phyloP scores from a whole-genome alignment of 192 early-diverging fungal genomes.

The Coemansia sp. region DNA sequence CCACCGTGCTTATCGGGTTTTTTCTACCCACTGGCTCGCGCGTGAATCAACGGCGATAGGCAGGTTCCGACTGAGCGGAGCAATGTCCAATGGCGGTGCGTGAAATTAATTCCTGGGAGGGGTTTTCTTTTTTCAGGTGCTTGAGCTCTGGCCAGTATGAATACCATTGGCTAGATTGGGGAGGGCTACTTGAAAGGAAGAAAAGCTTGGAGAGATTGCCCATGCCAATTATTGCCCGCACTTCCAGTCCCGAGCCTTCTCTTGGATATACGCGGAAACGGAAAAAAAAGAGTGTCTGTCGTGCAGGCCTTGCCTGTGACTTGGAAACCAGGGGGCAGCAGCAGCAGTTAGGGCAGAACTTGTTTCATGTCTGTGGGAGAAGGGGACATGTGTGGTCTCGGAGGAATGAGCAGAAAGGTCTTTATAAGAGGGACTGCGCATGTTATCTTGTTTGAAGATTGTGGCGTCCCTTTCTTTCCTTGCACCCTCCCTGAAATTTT shows the following conservation, averaged over 20 bases:
- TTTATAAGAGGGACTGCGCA: not conserved
- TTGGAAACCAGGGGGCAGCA: not conserved
- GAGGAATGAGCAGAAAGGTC: not conserved
- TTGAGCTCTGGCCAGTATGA: not conserved
- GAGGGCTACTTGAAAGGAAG: not conserved
- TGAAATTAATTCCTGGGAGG: slow-evolving; percentile 1
- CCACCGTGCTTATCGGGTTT: not conserved
- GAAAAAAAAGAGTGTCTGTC: not conserved
- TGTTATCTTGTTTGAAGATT: not conserved
- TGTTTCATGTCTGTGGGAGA: not conserved
- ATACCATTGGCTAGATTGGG: not conserved
- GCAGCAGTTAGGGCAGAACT: not conserved
- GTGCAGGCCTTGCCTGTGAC: not conserved
- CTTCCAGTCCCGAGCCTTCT: not conserved
- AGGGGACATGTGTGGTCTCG: not conserved
- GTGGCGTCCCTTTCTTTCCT: not conserved
- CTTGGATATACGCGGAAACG: not conserved
- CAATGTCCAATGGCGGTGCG: not conserved
- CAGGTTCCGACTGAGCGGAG: not conserved
- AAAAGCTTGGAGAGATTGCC: not conserved
- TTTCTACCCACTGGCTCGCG: not conserved
- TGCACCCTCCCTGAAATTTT: no score
- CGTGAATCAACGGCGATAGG: not conserved
- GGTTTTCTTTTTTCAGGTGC: not conserved
- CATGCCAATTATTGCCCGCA: not conserved